Conservation (phyloP, 2,329 filamentous ascomycete species). For the Fusarium devonianum region DNA sequence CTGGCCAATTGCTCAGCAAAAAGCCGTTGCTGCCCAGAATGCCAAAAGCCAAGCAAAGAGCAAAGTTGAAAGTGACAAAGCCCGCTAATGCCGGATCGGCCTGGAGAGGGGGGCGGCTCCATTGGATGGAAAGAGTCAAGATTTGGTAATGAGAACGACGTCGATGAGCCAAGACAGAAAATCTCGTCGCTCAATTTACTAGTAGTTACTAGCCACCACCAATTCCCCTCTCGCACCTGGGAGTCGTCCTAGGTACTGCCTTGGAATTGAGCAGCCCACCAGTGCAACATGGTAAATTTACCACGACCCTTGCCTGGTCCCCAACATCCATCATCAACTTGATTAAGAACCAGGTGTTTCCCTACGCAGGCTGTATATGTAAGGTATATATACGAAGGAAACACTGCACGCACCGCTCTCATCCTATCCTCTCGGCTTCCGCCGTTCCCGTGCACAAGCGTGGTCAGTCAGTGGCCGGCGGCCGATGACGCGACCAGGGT, state of each 20-base stretch:
- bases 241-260: not conserved
- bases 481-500: conserved; percentile 27
- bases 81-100: conserved; percentile 35
- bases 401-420: not conserved
- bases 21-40: conserved; percentile 21
- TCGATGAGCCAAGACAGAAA: conserved; percentile 35
- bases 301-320: not conserved
- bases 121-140: conserved; percentile 43
- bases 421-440: conserved; percentile 22
- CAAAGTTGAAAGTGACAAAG: conserved; percentile 21
- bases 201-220: too few species aligned
- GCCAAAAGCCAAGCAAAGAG: conserved; percentile 24
- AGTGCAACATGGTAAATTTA: conserved; percentile 18
- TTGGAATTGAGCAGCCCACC: conserved; percentile 1
- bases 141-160: conserved; percentile 51
- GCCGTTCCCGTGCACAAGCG: conserved; percentile 3
- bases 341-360: conserved; percentile 21
- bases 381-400: conserved; percentile 15
- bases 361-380: conserved; percentile 11
- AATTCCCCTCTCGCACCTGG: conserved; percentile 13
- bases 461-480: conserved; percentile 2
- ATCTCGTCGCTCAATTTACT: not conserved
- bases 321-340: conserved; percentile 16
- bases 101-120: conserved; percentile 31
- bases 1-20: conserved; percentile 11